Base-by-base conservation (phyloP, 331 rosid species). In the Telfairia occidentalis region DNA sequence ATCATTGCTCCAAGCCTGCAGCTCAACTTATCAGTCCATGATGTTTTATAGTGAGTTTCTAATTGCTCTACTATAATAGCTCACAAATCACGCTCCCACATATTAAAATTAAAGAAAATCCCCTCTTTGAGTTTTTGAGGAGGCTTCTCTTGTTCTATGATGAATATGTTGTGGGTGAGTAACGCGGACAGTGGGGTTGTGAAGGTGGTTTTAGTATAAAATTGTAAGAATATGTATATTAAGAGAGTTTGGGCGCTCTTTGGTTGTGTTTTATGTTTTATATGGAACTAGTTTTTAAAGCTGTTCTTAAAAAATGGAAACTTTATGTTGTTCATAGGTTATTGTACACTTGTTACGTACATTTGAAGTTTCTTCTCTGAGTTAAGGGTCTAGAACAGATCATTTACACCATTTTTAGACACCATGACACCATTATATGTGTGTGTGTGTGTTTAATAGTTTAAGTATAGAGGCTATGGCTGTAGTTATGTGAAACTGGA, bases 1-100 rank as follows among this genome's bases (percentile, higher is more conserved):
- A 77, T 90, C 89, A 40, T 89, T 92, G 89, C 97, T 90, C 97
- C 98, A 90, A 18, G 97, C 97, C 98, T 92, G 81, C 59, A 72
- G 52, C 48, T 81, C 34, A 32, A 43, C 37, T 80, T 78, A 65
- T 69, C 60, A 32, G 74, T 37, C 61, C 48, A 1, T 65, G 49
- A n/a, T 19, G 3, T 38, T 65, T 15, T 37, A 16, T 7, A 61
- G 23, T 60, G 67, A 60, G 67, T 60, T 30, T 60, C 67, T 12
- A 58, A 18, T 30, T 30, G 19, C 40, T 59, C 21, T 28, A 29
- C 67, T 16, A 28, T 15, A 60, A 18, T 60, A 30, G 7, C 34
- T 30, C 16, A 10, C 34, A 0, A 50, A 1, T 50, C 57, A 50
- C 57, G 2, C n/a, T 8, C n/a, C n/a, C n/a, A n/a, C n/a, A n/a